Evolutionary conservation across 768 basidiomycete genomes (phyloP).

Genomic region (Myochromella boudieri): DNA sequence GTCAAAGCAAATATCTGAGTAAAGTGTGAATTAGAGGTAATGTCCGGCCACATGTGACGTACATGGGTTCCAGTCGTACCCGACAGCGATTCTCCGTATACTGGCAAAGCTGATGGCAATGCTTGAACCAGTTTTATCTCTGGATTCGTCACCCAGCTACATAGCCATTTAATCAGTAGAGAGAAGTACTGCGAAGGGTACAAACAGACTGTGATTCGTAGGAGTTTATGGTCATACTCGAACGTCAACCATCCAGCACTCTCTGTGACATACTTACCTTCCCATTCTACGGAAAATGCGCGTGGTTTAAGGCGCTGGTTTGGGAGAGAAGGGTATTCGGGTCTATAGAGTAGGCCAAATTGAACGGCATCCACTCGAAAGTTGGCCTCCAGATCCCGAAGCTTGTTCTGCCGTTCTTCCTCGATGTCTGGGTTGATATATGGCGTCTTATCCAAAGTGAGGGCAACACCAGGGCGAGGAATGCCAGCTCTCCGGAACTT

Average conservation of each 20-base stretch:
- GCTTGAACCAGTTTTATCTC: conserved; percentile 48
- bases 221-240: conserved; percentile 66
- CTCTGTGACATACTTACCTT: conserved; percentile 43
- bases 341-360: conserved; percentile 60
- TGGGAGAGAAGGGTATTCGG: conserved; percentile 27
- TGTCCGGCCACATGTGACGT: too few species aligned
- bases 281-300: conserved; percentile 73
- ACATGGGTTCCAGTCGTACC: conserved; percentile 70
- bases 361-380: conserved; percentile 64
- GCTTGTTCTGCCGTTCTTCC: conserved; percentile 44
- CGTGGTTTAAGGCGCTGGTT: conserved; percentile 35
- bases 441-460: conserved; percentile 51
- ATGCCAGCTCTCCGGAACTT: conserved; percentile 26
- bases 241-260: conserved; percentile 58
- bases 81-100: conserved; percentile 60
- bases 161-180: conserved; percentile 6
- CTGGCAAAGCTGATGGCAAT: conserved; percentile 56
- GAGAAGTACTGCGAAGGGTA: background rate
- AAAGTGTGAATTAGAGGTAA: too few species aligned
- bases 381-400: conserved; percentile 41
- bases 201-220: conserved; percentile 55
- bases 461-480: conserved; percentile 17
- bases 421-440: conserved; percentile 56
- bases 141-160: conserved; percentile 61
- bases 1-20: conserved; percentile 67